Conservation (phyloP, 768 basidiomycete genomes). For the Termitomyces bulborhizus region DNA sequence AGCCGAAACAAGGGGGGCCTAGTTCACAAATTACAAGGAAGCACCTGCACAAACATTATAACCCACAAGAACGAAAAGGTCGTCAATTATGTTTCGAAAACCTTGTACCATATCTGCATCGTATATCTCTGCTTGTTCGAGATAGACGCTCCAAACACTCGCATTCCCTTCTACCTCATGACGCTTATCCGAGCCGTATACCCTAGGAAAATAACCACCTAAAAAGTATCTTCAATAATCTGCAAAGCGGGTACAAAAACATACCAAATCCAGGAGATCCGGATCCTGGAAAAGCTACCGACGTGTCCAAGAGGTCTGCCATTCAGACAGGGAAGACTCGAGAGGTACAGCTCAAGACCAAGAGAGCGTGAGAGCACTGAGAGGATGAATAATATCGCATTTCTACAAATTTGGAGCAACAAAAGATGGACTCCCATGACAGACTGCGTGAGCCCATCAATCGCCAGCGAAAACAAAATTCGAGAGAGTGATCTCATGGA, state of each 20-base stretch:
- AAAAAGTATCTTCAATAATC: neutral
- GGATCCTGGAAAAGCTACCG: neutral
- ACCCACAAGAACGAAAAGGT: neutral
- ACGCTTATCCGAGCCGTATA: neutral
- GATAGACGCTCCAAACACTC: neutral
- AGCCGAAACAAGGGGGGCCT: neutral
- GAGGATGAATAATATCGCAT: neutral
- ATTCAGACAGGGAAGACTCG: neutral
- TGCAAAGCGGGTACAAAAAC: neutral
- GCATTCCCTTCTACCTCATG: neutral
- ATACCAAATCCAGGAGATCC: neutral
- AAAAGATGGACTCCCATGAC: neutral
- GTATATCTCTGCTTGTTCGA: neutral
- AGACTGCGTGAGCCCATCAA: neutral
- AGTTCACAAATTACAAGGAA: neutral
- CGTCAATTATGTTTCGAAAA: neutral
- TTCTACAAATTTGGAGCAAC: neutral
- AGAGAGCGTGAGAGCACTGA: neutral
- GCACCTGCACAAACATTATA: neutral
- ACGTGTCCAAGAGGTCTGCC: neutral
- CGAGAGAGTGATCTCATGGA: too few species aligned
- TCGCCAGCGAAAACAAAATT: neutral
- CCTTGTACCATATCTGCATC: neutral
- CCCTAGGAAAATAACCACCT: neutral
- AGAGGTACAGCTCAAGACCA: neutral